Percentiles rank a stretch among this genome's conserved stretches.
Conservation (phyloP, 2,329 filamentous ascomycete species). For the Xylariomycetidae sp. region DNA sequence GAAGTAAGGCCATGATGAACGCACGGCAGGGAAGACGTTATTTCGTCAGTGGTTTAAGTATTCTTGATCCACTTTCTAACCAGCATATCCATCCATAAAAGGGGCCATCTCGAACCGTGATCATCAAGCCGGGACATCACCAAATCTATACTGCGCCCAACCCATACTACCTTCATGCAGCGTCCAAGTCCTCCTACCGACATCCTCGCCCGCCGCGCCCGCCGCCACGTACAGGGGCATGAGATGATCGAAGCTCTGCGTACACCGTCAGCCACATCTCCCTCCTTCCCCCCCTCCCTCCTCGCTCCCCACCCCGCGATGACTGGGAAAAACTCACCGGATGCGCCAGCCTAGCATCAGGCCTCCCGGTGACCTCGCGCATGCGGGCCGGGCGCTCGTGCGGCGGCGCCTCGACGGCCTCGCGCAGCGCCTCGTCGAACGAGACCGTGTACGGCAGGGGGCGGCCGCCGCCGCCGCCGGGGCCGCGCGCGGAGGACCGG, state of each 20-base stretch:
- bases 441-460: slow-evolving; percentile 52
- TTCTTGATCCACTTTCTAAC: too few species aligned
- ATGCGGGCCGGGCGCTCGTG: slow-evolving; percentile 33
- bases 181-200: slow-evolving; percentile 38
- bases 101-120: neutral
- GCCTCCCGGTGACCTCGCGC: slow-evolving; percentile 32
- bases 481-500: slow-evolving; percentile 36
- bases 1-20: too few species aligned
- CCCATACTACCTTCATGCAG: slow-evolving; percentile 38
- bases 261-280: too few species aligned
- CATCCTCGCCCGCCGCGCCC: slow-evolving; percentile 38
- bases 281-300: too few species aligned
- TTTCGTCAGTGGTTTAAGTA: too few species aligned
- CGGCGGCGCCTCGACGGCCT: slow-evolving; percentile 48
- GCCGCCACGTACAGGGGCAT: slow-evolving; percentile 43
- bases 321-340: slow-evolving; percentile 28
- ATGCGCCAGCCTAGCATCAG: slow-evolving; percentile 41
- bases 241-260: slow-evolving; percentile 39
- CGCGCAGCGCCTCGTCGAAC: slow-evolving; percentile 64
- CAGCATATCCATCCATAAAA: too few species aligned
- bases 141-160: slow-evolving; percentile 44
- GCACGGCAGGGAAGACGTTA: too few species aligned
- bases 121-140: slow-evolving; percentile 23
- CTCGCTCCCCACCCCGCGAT: too few species aligned
- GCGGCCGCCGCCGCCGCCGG: too few species aligned